A percentile compares a stretch with the other conserved stretches of the same genome.
phyloP scores from a whole-genome alignment of 768 basidiomycete species.

The Panellus pusillus region DNA sequence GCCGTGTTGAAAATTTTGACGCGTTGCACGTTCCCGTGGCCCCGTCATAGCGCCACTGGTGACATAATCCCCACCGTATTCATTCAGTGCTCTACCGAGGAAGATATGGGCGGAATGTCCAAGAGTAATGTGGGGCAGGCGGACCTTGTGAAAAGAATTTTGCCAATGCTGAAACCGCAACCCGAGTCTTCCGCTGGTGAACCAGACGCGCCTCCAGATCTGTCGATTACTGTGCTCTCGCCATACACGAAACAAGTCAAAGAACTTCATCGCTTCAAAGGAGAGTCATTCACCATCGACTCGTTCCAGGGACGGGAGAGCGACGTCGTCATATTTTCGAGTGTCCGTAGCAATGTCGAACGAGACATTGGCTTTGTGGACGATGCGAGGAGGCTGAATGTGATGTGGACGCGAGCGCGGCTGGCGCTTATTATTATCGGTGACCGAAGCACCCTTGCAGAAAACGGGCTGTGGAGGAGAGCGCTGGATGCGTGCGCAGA shows the following conservation, averaged over 20 bases:
- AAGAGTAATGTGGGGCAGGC: constrained; percentile 65
- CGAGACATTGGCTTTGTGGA: constrained; percentile 68
- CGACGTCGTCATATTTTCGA: constrained; percentile 65
- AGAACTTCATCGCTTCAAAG: constrained; percentile 41
- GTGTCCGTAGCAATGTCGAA: constrained; percentile 59
- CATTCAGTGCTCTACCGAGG: constrained; percentile 55
- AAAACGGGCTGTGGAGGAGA: constrained; percentile 50
- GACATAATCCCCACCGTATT: constrained; percentile 54
- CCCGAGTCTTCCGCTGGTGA: constrained; percentile 12
- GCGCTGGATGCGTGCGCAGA: constrained; percentile 45
- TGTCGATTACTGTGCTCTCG: constrained; percentile 52
- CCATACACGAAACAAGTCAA: constrained; percentile 61
- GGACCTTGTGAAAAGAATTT: constrained; percentile 47
- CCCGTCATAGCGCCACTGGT: constrained; percentile 27
- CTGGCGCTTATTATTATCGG: constrained; percentile 63
- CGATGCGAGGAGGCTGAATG: constrained; percentile 60
- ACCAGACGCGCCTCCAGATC: background rate
- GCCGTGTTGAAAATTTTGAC: constrained; percentile 38
- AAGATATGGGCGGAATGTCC: constrained; percentile 58
- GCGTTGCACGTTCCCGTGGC: constrained; percentile 59
- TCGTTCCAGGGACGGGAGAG: constrained; percentile 70
- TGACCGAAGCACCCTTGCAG: constrained; percentile 48
- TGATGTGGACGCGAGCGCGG: constrained; percentile 69
- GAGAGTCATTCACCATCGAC: constrained; percentile 51
- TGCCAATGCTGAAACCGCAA: constrained; percentile 37